A percentile compares a stretch with the other conserved stretches of the same genome.
These are phyloP conservation scores for Logfia minima DNA, from an alignment of 129 eudicot species.

Conservation along the genomic window DNA sequence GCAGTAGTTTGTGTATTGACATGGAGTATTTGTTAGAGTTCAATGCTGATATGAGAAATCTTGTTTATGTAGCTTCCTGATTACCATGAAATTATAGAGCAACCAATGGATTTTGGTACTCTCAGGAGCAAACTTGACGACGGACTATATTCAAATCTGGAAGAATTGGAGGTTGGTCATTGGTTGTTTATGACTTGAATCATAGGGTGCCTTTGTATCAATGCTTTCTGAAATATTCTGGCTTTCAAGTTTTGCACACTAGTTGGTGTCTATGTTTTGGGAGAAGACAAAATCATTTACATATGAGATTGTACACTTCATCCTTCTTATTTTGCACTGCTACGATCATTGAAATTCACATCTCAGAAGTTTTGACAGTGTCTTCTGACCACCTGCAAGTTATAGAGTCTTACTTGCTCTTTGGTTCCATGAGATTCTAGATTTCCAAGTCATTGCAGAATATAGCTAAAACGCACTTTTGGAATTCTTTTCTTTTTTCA, in stretches of 20 bases:
- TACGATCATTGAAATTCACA: background rate
- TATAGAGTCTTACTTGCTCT: background rate
- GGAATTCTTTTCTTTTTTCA: background rate
- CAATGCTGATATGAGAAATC: constrained; percentile 27
- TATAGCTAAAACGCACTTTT: background rate
- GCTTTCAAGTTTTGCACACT: background rate
- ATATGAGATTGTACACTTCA: background rate
- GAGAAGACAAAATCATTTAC: background rate
- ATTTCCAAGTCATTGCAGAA: background rate
- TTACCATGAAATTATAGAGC: constrained; percentile 76
- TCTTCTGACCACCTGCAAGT: background rate
- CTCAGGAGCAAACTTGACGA: constrained; percentile 71
- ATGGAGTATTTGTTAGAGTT: constrained; percentile 16
- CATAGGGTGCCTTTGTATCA: background rate
- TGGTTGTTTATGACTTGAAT: constrained; percentile 21
- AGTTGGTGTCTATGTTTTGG: background rate
- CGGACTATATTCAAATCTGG: constrained; percentile 60
- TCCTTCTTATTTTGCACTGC: background rate
- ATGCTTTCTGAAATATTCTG: constrained; percentile 9
- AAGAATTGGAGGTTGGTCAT: constrained; percentile 84
- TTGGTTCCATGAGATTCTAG: background rate
- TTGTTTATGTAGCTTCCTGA: constrained; percentile 75
- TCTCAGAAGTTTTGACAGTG: background rate
- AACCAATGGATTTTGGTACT: constrained; percentile 96
- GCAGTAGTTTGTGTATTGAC: constrained; percentile 20